A percentile compares a stretch with the other conserved stretches of the same genome.
Evolutionary conservation across 139 green algal genomes (phyloP).

Genomic region (Pseudopediastrum boryanum): DNA sequence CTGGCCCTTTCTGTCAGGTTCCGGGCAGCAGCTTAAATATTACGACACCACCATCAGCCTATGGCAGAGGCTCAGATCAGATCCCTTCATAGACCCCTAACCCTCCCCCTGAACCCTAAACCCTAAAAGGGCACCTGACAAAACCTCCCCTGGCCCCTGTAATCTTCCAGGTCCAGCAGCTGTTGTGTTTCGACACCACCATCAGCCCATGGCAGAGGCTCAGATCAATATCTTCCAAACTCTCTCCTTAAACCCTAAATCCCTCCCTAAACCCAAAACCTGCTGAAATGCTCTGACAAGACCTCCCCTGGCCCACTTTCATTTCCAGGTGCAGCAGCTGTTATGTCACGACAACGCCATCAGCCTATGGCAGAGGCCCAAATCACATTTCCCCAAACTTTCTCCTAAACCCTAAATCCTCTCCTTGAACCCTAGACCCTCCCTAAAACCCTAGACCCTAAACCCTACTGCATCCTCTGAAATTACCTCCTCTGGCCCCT

Average conservation of each 20-base stretch:
- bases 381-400: no score
- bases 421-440: no score
- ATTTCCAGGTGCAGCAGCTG: conserved; percentile 64
- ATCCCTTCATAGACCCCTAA: conserved; percentile 18
- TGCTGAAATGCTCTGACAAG: neutral
- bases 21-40: conserved; percentile 58
- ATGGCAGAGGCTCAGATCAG: conserved; percentile 30
- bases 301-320: neutral
- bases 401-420: no score
- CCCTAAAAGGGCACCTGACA: neutral
- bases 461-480: neutral
- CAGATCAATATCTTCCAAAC: conserved; percentile 22
- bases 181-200: conserved; percentile 73
- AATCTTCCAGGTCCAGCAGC: conserved; percentile 55
- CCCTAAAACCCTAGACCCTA: conserved; percentile 31
- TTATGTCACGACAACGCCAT: conserved; percentile 68
- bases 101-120: no score
- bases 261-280: neutral
- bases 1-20: neutral
- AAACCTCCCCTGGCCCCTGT: neutral
- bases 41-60: conserved; percentile 59
- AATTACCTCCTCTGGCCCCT: neutral
- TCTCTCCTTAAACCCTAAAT: neutral
- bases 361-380: no score
- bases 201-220: conserved; percentile 64